These are phyloP conservation scores for Alternaria arbusti DNA, from an alignment of 2,329 filamentous ascomycete genomes.

Conservation along the genomic window DNA sequence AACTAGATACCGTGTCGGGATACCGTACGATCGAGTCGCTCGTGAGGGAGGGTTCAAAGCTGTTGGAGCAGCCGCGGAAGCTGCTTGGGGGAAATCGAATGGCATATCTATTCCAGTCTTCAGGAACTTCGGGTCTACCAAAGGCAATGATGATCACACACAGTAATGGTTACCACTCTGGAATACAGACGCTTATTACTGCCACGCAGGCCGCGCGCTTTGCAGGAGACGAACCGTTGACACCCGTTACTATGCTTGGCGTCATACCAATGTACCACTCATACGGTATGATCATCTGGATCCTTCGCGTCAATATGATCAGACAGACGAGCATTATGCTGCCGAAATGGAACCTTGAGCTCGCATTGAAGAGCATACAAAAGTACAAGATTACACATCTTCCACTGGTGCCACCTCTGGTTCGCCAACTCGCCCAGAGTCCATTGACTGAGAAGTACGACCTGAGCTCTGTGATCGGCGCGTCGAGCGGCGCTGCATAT, in stretches of 20 bases:
- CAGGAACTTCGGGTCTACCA: conserved; percentile 39
- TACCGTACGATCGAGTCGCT: conserved; percentile 35
- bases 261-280: conserved; percentile 43
- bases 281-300: conserved; percentile 42
- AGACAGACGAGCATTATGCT: conserved; percentile 33
- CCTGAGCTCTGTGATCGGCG: conserved; percentile 28
- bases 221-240: conserved; percentile 28
- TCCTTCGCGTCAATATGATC: conserved; percentile 33
- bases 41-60: conserved; percentile 22
- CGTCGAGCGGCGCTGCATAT: conserved; percentile 36
- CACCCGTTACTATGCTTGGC: conserved; percentile 23
- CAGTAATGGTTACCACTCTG: conserved; percentile 33
- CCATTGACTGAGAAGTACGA: conserved; percentile 38
- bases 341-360: conserved; percentile 36
- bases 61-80: conserved; percentile 27
- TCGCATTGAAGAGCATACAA: conserved; percentile 34
- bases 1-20: conserved; percentile 22
- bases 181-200: conserved; percentile 34
- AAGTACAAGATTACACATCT: conserved; percentile 34
- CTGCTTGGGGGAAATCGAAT: conserved; percentile 32
- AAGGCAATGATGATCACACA: conserved; percentile 46
- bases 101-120: conserved; percentile 40
- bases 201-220: conserved; percentile 29
- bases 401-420: conserved; percentile 37
- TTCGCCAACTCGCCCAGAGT: conserved; percentile 36